Conservation (phyloP, 305 asterid genomes). For the Fraxinus albicans region DNA sequence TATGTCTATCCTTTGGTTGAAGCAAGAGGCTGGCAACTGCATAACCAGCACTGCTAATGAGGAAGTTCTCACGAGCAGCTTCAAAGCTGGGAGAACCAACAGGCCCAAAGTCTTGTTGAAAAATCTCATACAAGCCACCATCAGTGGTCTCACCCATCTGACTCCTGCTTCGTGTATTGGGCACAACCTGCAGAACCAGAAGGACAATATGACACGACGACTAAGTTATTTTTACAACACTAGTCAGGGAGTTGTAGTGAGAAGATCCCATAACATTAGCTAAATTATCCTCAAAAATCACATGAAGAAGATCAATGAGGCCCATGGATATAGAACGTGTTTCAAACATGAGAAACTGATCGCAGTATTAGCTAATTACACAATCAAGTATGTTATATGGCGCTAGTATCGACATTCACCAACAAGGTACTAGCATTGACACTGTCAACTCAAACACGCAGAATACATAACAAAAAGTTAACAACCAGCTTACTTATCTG, state of each 20-base stretch:
- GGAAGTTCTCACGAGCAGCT: constrained; percentile 98
- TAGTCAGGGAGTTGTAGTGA: not conserved
- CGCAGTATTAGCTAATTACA: not conserved
- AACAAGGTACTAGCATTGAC: not conserved
- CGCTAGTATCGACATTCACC: not conserved
- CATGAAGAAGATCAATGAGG: not conserved
- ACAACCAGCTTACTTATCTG: not conserved
- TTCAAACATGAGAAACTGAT: not conserved
- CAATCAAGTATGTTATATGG: not conserved
- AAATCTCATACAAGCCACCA: constrained; percentile 95
- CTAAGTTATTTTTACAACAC: not conserved
- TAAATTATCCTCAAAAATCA: not conserved
- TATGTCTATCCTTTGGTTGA: constrained; percentile 99
- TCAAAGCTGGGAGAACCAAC: constrained; percentile 94
- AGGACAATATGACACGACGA: constrained; percentile 4
- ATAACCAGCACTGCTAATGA: constrained; percentile 97
- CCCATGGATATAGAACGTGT: not conserved
- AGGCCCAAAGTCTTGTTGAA: constrained; percentile 98
- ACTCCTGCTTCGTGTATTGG: constrained; percentile 94
- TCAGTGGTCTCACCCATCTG: constrained; percentile 99
- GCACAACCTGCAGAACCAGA: constrained; percentile 72
- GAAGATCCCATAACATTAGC: constrained; percentile 12
- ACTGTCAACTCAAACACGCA: not conserved
- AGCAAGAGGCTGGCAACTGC: constrained; percentile 99
- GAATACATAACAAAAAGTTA: not conserved